Conservation (phyloP, 2,329 filamentous ascomycete species). For the Graphilbum fragrans region DNA sequence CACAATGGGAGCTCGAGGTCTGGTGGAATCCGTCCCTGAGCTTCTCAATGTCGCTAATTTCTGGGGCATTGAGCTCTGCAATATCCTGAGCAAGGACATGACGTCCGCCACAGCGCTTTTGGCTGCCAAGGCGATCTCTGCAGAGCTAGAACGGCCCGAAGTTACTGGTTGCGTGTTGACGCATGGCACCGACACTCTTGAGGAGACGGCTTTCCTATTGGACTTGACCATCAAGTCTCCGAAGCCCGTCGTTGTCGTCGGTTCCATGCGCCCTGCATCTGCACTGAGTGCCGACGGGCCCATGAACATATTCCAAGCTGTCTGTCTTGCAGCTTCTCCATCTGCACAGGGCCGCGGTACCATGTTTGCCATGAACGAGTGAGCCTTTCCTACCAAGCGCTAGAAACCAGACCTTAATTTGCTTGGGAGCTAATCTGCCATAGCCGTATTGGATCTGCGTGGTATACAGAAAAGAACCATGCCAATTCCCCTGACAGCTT, state of each 20-base stretch:
- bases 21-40: slow-evolving; percentile 43
- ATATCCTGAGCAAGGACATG: slow-evolving; percentile 33
- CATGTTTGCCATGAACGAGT: slow-evolving; percentile 48
- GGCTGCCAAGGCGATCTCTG: slow-evolving; percentile 34
- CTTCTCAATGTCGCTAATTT: slow-evolving; percentile 42
- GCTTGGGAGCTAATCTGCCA: no score
- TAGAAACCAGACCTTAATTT: neutral
- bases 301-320: slow-evolving; percentile 45
- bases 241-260: slow-evolving; percentile 49
- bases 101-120: slow-evolving; percentile 34
- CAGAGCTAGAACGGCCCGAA: slow-evolving; percentile 28
- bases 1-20: slow-evolving; percentile 33
- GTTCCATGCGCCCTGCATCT: slow-evolving; percentile 51
- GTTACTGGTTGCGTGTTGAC: slow-evolving; percentile 44
- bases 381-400: neutral
- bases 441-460: slow-evolving; percentile 43
- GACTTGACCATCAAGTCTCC: slow-evolving; percentile 42
- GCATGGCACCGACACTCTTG: slow-evolving; percentile 53
- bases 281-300: slow-evolving; percentile 51
- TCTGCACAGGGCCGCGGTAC: slow-evolving; percentile 36
- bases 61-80: slow-evolving; percentile 37
- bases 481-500: slow-evolving; percentile 53
- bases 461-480: slow-evolving; percentile 48
- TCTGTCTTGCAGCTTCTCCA: slow-evolving; percentile 37
- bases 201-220: slow-evolving; percentile 52